A percentile compares a stretch with the other conserved stretches of the same genome.
Conservation (phyloP, 768 basidiomycete genomes). For the Lactarius evosmus region DNA sequence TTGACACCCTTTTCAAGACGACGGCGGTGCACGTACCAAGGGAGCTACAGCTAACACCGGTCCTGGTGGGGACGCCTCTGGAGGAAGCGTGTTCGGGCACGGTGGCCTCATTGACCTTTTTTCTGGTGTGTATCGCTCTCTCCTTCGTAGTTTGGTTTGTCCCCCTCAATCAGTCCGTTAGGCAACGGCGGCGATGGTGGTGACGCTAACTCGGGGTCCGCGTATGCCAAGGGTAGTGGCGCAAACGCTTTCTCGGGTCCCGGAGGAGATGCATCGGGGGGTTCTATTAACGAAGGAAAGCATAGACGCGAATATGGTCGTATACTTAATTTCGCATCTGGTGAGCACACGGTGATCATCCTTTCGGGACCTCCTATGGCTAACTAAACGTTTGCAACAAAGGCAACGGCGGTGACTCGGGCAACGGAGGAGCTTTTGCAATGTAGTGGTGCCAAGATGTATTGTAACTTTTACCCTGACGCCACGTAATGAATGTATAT, state of each 20-base stretch:
- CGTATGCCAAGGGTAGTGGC: conserved; percentile 27
- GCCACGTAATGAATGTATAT: background rate
- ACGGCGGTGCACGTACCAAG: background rate
- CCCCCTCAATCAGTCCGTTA: conserved; percentile 1
- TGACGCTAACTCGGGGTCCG: conserved; percentile 32
- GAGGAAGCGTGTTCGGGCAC: conserved; percentile 10
- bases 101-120: conserved; percentile 19
- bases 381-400: background rate
- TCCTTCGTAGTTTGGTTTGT: background rate
- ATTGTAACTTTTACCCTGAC: background rate
- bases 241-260: conserved; percentile 32
- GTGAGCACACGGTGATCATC: conserved; percentile 26
- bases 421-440: conserved; percentile 13
- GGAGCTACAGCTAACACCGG: conserved; percentile 17
- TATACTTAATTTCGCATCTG: conserved; percentile 32
- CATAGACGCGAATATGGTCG: conserved; percentile 13
- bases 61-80: conserved; percentile 21
- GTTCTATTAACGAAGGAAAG: conserved; percentile 25
- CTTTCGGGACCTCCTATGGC: background rate
- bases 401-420: conserved; percentile 23
- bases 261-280: conserved; percentile 34
- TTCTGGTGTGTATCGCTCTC: conserved; percentile 10
- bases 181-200: conserved; percentile 30
- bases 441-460: conserved; percentile 1
- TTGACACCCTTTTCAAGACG: conserved; percentile 4